Percentiles rank a stretch among this genome's conserved stretches.
Evolutionary conservation across 139 green algal genomes (phyloP).

Genomic region (Chlorella sp.): DNA sequence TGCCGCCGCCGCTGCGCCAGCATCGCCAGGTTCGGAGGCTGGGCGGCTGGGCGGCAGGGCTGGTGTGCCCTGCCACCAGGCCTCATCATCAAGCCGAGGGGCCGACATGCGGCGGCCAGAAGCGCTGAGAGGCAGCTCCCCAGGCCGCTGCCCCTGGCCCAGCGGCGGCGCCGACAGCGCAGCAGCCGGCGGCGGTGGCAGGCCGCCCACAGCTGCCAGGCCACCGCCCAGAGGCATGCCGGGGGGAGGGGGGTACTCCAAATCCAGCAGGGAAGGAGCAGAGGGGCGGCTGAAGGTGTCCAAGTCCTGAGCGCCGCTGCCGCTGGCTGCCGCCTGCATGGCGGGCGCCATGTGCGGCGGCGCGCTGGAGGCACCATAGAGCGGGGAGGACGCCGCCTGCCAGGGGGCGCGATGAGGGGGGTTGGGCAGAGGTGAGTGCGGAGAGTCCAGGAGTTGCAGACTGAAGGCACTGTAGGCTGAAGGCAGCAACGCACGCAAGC

Average conservation of each 20-base stretch:
- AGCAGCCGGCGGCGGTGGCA: not conserved
- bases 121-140: not conserved
- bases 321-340: not conserved
- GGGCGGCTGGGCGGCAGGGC: not conserved
- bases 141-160: not conserved
- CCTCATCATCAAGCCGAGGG: not conserved
- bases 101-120: constrained; percentile 19
- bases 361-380: not conserved
- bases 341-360: not conserved
- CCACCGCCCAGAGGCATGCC: too few relatives aligned
- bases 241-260: not conserved
- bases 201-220: too few relatives aligned
- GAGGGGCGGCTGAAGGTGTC: constrained; percentile 12
- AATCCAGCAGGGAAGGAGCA: constrained; percentile 1
- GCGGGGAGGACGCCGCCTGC: too few relatives aligned
- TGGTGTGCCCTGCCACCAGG: not conserved
- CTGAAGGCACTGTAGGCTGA: too few relatives aligned
- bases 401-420: too few relatives aligned
- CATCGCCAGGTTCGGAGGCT: not conserved
- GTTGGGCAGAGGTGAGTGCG: too few relatives aligned
- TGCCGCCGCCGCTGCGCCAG: not conserved
- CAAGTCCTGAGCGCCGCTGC: not conserved
- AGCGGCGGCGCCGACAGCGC: not conserved
- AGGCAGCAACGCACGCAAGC: too few relatives aligned
- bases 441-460: too few relatives aligned